phyloP scores from a whole-genome alignment of 495 filamentous ascomycete species.

The Cladorrhinum samala region DNA sequence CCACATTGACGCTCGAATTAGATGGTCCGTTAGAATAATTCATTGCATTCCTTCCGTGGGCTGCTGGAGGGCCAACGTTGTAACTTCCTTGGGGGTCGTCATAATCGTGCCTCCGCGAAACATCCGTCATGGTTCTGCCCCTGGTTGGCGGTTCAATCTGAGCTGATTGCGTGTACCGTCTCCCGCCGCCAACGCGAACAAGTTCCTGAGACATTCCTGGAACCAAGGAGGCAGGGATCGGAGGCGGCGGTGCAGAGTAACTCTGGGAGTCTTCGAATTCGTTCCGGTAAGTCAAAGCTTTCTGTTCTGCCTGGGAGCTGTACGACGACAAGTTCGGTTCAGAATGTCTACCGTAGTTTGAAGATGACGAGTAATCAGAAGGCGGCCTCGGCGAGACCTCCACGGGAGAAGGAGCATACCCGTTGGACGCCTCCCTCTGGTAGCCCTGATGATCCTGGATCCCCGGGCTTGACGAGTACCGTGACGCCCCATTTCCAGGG shows the following conservation, averaged over 20 bases:
- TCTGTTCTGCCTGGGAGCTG: constrained; percentile 13
- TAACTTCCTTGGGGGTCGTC: constrained; percentile 19
- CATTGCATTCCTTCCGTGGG: constrained; percentile 26
- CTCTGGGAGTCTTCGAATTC: constrained; percentile 31
- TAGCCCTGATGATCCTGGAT: constrained; percentile 5
- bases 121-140: constrained; percentile 33
- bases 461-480: neutral
- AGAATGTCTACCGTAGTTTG: constrained; percentile 19
- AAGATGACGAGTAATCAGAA: constrained; percentile 10
- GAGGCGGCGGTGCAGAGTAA: constrained; percentile 26
- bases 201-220: constrained; percentile 60
- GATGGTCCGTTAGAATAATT: constrained; percentile 37
- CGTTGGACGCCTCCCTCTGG: constrained; percentile 7
- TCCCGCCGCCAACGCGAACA: constrained; percentile 43
- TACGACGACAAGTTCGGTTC: constrained; percentile 21
- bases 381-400: constrained; percentile 7
- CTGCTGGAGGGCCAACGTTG: constrained; percentile 9
- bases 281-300: constrained; percentile 20
- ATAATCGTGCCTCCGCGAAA: constrained; percentile 26
- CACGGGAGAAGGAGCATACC: constrained; percentile 12
- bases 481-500: neutral
- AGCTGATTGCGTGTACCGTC: constrained; percentile 36
- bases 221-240: constrained; percentile 61
- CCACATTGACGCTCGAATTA: constrained; percentile 24
- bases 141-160: constrained; percentile 30